Evolutionary conservation across 2,329 filamentous ascomycete genomes (phyloP), one percentile per base, ranked within the genome.

Genomic region (Fusarium globosum): DNA sequence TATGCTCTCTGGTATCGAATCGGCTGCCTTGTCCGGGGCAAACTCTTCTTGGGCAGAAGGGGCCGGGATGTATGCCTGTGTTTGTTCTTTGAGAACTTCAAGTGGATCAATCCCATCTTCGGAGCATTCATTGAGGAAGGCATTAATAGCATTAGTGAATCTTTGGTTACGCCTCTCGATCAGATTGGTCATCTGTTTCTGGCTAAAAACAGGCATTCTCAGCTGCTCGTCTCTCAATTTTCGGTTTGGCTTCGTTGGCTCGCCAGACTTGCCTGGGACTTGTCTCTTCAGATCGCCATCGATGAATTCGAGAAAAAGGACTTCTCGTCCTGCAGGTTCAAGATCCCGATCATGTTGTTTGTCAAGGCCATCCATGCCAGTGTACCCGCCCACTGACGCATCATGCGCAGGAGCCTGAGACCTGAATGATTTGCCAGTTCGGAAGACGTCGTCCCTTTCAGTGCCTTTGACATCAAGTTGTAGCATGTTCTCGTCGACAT

Each of bases 151-250:
- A 65, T 90, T 92, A 0, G 86, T 86, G 78, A 98, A 98, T 79
- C 95, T 96, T 60, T 85, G 85, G 78, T 98, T 98, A 53, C 96
- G 88, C 83, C 96, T 96, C 82, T 96, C 94, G 76, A 99, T 98
- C 74, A 98, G 81, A 59, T 87, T 89, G 79, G 93, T 91, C 93
- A 98, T 94, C 82, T 97, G 94, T 81, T 95, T 95, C 82, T 97
- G 95, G 72, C 94, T 94, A 83, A 91, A 98, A 14, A 97, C 93
- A 0, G 96, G 96, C 91, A 98, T 94, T 82, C 93, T 97, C 74
- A 98, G 80, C 68, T 94, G 90, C 78, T 97, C 95, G 26, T 95
- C 89, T 66, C 90, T 88, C 71, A 95, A 85, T 77, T 89, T 93
- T 65, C 90, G 88, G 18, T 87, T 90, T 2, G 92, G 88, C 61